A percentile compares a stretch with the other conserved stretches of the same genome.
These are phyloP conservation scores for Penicillium nucicola DNA, from an alignment of 495 filamentous ascomycete genomes.

Conservation along the genomic window DNA sequence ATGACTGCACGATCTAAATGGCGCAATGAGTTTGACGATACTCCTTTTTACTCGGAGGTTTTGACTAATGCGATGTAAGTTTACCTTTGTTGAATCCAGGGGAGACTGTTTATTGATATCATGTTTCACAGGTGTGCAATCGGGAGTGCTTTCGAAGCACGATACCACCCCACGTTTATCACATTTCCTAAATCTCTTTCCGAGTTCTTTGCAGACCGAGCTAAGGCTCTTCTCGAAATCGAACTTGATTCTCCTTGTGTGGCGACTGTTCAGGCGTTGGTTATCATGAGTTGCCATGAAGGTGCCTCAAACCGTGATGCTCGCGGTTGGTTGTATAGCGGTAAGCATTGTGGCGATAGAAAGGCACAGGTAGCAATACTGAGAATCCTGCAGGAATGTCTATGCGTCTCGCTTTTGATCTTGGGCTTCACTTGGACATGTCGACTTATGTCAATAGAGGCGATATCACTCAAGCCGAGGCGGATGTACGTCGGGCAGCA, in stretches of 20 bases:
- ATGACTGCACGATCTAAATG: conserved; percentile 38
- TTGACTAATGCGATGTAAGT: conserved; percentile 50
- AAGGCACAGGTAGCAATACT: not conserved
- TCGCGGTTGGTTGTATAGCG: conserved; percentile 50
- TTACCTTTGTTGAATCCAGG: not conserved
- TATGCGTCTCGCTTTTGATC: conserved; percentile 48
- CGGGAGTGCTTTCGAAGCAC: conserved; percentile 44
- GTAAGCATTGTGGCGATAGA: conserved; percentile 17
- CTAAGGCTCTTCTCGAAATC: conserved; percentile 47
- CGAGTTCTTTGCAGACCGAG: conserved; percentile 49
- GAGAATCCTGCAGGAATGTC: conserved; percentile 40
- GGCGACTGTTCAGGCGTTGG: conserved; percentile 49
- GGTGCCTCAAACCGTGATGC: conserved; percentile 46
- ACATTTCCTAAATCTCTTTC: conserved; percentile 46
- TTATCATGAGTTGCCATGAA: conserved; percentile 47
- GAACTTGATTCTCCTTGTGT: conserved; percentile 50
- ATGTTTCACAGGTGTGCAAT: conserved; percentile 44
- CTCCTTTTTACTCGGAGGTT: conserved; percentile 48
- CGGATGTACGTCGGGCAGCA: conserved; percentile 39
- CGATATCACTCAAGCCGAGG: conserved; percentile 40
- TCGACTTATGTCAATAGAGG: conserved; percentile 43
- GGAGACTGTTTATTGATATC: conserved; percentile 1
- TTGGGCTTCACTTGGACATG: conserved; percentile 49
- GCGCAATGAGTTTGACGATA: conserved; percentile 41
- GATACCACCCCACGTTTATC: conserved; percentile 45